These are phyloP conservation scores for Cryptococcus sp. DNA, from an alignment of 1,284 basidiomycete genomes.

Conservation along the genomic window DNA sequence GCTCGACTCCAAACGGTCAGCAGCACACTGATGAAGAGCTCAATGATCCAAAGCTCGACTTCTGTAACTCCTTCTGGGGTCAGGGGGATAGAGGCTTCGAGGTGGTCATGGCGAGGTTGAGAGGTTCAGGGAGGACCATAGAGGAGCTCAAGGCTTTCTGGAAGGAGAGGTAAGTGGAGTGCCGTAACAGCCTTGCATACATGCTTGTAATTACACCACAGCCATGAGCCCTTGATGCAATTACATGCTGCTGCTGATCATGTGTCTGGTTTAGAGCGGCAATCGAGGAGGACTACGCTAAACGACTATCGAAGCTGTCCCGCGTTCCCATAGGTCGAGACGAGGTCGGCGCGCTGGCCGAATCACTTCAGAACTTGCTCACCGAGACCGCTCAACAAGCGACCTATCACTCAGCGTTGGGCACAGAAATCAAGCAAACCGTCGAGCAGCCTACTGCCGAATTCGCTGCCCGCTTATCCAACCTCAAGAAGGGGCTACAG, in stretches of 20 bases:
- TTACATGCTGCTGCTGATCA: background rate
- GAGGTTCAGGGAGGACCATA: conserved; percentile 78
- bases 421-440: conserved; percentile 71
- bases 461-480: conserved; percentile 67
- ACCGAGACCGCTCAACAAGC: conserved; percentile 79
- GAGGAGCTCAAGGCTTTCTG: conserved; percentile 84
- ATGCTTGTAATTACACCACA: background rate
- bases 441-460: conserved; percentile 69
- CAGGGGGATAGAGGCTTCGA: conserved; percentile 82
- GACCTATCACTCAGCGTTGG: conserved; percentile 63
- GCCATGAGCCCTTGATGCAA: background rate
- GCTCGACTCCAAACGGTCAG: conserved; percentile 17
- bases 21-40: conserved; percentile 31
- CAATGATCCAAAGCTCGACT: conserved; percentile 62
- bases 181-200: background rate
- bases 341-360: conserved; percentile 85
- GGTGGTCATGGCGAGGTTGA: conserved; percentile 83
- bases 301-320: conserved; percentile 77
- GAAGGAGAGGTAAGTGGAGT: conserved; percentile 74
- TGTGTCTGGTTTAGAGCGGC: conserved; percentile 29
- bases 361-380: conserved; percentile 74
- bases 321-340: conserved; percentile 77
- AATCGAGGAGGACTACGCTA: conserved; percentile 93
- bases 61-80: conserved; percentile 98
- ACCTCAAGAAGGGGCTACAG: conserved; percentile 70